Evolutionary conservation across 2,329 filamentous ascomycete species (phyloP), one percentile per base, ranked within the genome.

Genomic region (Lecanicillium sp.): DNA sequence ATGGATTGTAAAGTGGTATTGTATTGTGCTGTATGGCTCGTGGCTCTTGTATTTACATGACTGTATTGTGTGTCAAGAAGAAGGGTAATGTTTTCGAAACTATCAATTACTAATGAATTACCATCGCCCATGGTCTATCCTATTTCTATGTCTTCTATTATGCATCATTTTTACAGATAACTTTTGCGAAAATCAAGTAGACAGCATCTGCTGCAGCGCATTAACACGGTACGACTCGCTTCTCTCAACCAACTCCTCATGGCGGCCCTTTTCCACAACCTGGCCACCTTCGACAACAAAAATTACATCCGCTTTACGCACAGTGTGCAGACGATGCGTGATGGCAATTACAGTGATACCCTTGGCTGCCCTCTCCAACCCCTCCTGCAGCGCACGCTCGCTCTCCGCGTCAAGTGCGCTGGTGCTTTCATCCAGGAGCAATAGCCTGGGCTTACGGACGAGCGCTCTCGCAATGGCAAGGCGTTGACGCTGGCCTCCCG

Each of bases 351-450:
- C 71, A 0, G 73, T 78, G 33, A 73, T 72, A 40, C 57, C 70
- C 34, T 63, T 63, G 3, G 68, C 66, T 0, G 68, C 74, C 43
- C 60, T 66, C 57, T 84, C 77, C 31, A 87, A 62, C 0, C 78
- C 80, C 18, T 81, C 70, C 40, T 85, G 74, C 17, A 94, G 70
- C 9, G 80, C 59, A 5, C 67, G 65, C 36, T 85, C 82, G 35
- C 75, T 82, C 51, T 80, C 79, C 0, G 76, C 74, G 50, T 94
- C 86, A 3, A 94, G 67, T 4, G 82, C 83, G 30, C 78, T 84
- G 0, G 86, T 94, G 20, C 83, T 83, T 64, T 94, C 86, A 50
- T 94, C 87, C 1, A 94, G 68, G 29, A 94, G 73, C 14, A 94
- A 59, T 2, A 94, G 68, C 33, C 80, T 71, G 0, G 86, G 86